Evolutionary conservation across 257 asterid species (phyloP), one percentile per base, ranked within the genome.

Genomic region (Galeopsis tetrahit): DNA sequence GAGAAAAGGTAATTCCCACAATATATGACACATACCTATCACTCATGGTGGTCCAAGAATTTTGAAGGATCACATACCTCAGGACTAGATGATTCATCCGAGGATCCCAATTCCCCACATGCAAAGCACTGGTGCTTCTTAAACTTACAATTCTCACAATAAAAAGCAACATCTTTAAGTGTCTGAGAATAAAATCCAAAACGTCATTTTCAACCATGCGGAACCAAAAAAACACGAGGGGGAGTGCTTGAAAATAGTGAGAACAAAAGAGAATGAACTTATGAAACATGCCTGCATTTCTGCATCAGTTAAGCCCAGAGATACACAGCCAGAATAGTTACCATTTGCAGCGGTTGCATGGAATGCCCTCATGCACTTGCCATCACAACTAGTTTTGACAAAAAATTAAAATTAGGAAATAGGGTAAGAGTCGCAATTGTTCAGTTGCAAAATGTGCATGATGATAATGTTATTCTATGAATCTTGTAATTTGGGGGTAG

Each of bases 351-450:
- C 49, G 32, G 93, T 90, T 61, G 93, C 84, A 81, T 92, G 98
- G 76, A 92, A 92, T 71, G 98, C 85, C 87, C 98, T 84, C 88
- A 92, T 73, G 83, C 98, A 92, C 85, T 81, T 92, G 40, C 98
- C 98, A 28, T 90, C 97, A 39, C 98, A 92, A 58, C 97, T 92
- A 82, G 65, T 71, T 48, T 39, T 11, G 63, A 72, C 64, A 38
- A 39, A 65, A 67, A 8, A 36, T 62, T 34, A 65, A 67, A 8
- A 36, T 62, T 1, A n/a, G 40, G 14, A 31, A 48, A 70, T 40
- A 31, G 61, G 36, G 33, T 42, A 75, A 78, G 69, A 56, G 36
- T 1, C 21, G 10, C 14, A 73, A 55, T 65, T 38, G 66, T 14
- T 14, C 52, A 43, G 46, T 67, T 10, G 69, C 43, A 51, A 52